Conservation (phyloP, 257 asterid species). For the Salvia splendens region DNA sequence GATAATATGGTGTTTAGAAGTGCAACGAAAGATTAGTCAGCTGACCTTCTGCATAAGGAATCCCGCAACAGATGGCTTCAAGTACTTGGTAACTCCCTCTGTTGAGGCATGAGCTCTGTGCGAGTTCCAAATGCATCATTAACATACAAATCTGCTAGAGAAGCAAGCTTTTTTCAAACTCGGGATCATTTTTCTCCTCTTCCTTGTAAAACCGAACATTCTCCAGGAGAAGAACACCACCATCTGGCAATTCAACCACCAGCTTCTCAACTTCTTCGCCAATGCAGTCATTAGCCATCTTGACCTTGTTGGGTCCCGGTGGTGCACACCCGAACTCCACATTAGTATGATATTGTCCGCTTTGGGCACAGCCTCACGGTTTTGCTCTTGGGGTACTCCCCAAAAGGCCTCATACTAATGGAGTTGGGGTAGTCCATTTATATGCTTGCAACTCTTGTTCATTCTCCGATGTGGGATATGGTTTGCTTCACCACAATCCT, state of each 20-base stretch:
- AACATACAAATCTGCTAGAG: slow-evolving; percentile 61
- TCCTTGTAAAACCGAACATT: slow-evolving; percentile 66
- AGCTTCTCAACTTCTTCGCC: slow-evolving; percentile 77
- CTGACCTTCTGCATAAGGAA: slow-evolving; percentile 64
- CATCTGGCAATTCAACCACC: slow-evolving; percentile 68
- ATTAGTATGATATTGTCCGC: too few species aligned
- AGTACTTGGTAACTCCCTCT: slow-evolving; percentile 51
- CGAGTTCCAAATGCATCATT: slow-evolving; percentile 90
- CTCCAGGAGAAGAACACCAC: slow-evolving; percentile 80
- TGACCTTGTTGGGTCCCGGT: too few species aligned
- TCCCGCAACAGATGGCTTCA: slow-evolving; percentile 60
- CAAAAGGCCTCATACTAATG: too few species aligned
- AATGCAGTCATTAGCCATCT: slow-evolving; percentile 77
- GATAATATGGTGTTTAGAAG: slow-evolving; percentile 2
- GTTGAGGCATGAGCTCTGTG: slow-evolving; percentile 69
- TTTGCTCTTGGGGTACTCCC: too few species aligned
- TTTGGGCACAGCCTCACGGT: too few species aligned
- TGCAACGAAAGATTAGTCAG: not conserved
- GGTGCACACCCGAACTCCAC: too few species aligned
- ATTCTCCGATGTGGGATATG: too few species aligned
- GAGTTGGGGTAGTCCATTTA: too few species aligned
- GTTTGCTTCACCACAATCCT: too few species aligned
- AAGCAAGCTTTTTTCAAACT: slow-evolving; percentile 58
- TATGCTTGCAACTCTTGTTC: too few species aligned
- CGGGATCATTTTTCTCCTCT: slow-evolving; percentile 63